Conservation (phyloP, 257 asterid species). For the Orobanche coerulescens region DNA sequence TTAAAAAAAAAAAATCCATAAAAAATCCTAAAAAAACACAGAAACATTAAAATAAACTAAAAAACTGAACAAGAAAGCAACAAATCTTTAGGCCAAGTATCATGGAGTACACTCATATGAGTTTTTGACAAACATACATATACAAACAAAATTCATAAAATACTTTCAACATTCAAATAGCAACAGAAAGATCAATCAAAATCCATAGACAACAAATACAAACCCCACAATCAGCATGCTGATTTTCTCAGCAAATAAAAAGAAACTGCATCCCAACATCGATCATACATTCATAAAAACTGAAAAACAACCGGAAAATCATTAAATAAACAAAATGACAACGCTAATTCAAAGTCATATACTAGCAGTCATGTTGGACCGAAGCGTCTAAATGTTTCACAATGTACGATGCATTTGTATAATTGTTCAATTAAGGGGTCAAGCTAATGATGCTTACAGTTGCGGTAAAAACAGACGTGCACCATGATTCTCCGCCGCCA, state of each 20-base stretch:
- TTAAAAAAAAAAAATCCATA: too few relatives aligned
- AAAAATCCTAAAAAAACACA: too few relatives aligned
- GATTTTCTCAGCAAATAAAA: too few relatives aligned
- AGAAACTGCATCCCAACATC: too few relatives aligned
- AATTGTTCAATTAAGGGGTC: neutral
- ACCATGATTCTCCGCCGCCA: conserved; percentile 30
- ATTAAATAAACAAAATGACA: neutral
- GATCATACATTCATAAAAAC: neutral
- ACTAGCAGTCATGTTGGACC: neutral
- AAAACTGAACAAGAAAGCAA: too few relatives aligned
- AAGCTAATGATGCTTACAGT: conserved; percentile 27
- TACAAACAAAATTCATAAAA: too few relatives aligned
- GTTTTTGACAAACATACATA: too few relatives aligned
- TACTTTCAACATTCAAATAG: too few relatives aligned
- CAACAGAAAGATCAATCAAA: neutral
- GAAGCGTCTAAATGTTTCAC: neutral
- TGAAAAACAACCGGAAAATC: neutral
- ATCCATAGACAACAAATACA: neutral
- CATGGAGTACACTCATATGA: too few relatives aligned
- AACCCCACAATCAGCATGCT: neutral
- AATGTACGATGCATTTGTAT: neutral
- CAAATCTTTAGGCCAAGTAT: too few relatives aligned
- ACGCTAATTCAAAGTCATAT: neutral
- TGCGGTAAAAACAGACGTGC: conserved; percentile 38
- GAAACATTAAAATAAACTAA: too few relatives aligned